Evolutionary conservation across 129 eudicot species (phyloP).

Genomic region (Gnaphalium uliginosum): DNA sequence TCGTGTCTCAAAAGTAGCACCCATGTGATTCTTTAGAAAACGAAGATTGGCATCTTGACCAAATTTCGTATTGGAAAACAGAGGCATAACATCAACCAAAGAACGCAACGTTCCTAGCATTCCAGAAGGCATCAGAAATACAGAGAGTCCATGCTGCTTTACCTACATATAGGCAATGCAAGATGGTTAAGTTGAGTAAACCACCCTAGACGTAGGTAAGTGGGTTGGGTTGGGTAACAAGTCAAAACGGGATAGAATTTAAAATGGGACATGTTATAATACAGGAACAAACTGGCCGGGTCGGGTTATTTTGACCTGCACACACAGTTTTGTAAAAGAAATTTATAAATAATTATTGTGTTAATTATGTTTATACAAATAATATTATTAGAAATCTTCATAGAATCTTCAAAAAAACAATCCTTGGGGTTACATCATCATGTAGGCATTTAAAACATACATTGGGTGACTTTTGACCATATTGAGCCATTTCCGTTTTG

Average conservation of each 20-base stretch:
- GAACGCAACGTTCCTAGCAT: constrained; percentile 96
- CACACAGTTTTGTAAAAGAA: neutral
- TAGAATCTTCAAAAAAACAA: neutral
- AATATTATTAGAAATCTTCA: too few relatives aligned
- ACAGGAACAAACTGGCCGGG: neutral
- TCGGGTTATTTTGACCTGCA: neutral
- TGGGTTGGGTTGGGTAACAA: neutral
- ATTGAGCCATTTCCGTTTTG: neutral
- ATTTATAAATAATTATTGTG: neutral
- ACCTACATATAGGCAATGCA: constrained; percentile 52
- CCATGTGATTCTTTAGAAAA: constrained; percentile 92
- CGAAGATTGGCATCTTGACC: constrained; percentile 88
- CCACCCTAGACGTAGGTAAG: neutral
- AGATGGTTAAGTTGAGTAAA: constrained; percentile 16
- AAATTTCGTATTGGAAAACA: constrained; percentile 85
- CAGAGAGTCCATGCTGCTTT: constrained; percentile 93
- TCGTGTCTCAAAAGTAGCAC: constrained; percentile 91
- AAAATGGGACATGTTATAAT: neutral
- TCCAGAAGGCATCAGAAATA: constrained; percentile 99
- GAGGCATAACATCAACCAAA: constrained; percentile 88
- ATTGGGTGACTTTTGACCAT: neutral
- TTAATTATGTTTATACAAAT: neutral
- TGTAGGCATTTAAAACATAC: neutral
- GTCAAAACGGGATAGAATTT: neutral
- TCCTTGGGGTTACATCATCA: neutral